phyloP scores from a whole-genome alignment of 139 green algal species.

The Coelastrella sp. region DNA sequence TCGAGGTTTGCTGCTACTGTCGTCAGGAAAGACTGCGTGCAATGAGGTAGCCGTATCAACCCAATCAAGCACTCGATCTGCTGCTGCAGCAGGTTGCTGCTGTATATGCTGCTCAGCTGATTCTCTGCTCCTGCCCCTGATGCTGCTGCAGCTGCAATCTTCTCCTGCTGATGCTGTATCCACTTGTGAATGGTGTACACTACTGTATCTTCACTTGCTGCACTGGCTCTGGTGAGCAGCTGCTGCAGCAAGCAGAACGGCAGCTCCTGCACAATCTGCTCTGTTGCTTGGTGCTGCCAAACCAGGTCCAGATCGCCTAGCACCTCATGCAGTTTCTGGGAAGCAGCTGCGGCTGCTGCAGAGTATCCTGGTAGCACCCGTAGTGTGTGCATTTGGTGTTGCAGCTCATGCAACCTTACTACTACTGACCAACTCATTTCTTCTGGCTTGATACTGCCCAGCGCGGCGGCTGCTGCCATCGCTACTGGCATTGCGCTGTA shows the following conservation, averaged over 20 bases:
- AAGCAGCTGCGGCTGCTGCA: neutral
- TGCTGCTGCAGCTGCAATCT: neutral
- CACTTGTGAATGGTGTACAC: conserved; percentile 3
- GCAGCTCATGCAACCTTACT: conserved; percentile 1
- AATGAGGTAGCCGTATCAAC: neutral
- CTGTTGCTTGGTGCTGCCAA: conserved; percentile 3
- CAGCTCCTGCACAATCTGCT: neutral
- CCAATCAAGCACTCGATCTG: neutral
- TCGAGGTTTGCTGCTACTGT: neutral
- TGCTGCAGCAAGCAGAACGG: conserved; percentile 14
- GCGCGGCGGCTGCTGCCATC: conserved; percentile 2
- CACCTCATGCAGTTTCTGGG: neutral
- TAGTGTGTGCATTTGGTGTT: neutral
- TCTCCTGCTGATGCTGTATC: neutral
- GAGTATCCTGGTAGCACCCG: conserved; percentile 1
- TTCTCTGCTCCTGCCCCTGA: neutral
- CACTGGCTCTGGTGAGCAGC: neutral
- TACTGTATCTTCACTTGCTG: conserved; percentile 6
- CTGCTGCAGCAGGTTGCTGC: neutral
- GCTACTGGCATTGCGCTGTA: neutral
- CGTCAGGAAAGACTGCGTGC: neutral
- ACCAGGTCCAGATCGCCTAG: conserved; percentile 3
- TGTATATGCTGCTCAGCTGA: neutral
- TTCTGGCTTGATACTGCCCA: conserved; percentile 8
- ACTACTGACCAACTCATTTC: neutral